Base-by-base conservation (phyloP, 495 filamentous ascomycete genomes). In the Xylaria sp. region DNA sequence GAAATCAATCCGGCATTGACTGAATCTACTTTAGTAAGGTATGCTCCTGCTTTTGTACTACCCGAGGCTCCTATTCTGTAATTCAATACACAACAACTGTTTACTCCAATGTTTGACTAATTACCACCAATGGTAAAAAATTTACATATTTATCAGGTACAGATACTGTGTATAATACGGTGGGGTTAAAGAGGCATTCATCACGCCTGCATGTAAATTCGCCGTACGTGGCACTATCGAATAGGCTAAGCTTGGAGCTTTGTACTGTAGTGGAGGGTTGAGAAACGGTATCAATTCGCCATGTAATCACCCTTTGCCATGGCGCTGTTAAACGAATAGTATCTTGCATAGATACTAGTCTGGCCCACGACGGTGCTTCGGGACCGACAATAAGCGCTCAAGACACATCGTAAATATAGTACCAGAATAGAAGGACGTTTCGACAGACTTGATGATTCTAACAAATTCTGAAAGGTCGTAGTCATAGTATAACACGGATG, bases 141-240 rank as follows among this genome's bases (percentile, higher is more conserved):
- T 17, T 31, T 55, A 31, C 26, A 17, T 55, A 55, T 55, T 55
- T 26, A 55, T 19, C 52, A 55, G 52, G 52, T 17, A 14, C 52
- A 55, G 52, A 55, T 53, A 53, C 12, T 3, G 21, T 24, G 26
- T 29, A 7, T 31, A 26, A 55, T 31, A 17, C 5, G 11, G 52
- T 15, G 52, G 52, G 52, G 52, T 55, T 55, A 6, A 55, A 31
- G 14, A 31, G 5, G 31, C 5, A 31, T 31, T 55, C 50, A 55
- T 29, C 52, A 8, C 26, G 52, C 26, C 5, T 26, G 14, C 52
- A 17, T 55, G 52, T 29, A 9, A 5, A 55, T 55, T 55, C 52
- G 52, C 31, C 26, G 52, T 55, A 55, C 52, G 52, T 55, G 52
- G 52, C 52, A 55, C 4, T 17, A 17, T 55, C 26, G 52, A 55